These are phyloP conservation scores for Nelumbo lutea DNA, from an alignment of 164 flowering plant species.

Conservation along the genomic window DNA sequence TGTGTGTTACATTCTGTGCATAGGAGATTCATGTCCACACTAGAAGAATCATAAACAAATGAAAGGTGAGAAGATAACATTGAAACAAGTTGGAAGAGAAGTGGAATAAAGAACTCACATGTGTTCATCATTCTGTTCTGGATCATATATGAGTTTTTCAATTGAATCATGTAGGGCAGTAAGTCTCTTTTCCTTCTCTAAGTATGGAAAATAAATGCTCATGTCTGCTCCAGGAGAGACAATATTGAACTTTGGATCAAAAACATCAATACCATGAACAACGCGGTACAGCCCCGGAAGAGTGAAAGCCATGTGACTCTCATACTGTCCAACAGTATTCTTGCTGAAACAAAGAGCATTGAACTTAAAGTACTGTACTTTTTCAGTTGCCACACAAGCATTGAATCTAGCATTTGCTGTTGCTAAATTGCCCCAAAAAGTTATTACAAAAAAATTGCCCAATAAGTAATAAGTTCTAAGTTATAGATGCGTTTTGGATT, in stretches of 20 bases:
- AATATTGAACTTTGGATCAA: slow-evolving; percentile 98
- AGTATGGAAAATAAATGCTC: slow-evolving; percentile 72
- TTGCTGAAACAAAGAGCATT: slow-evolving; percentile 49
- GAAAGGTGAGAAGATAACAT: no score
- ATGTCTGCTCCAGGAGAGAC: slow-evolving; percentile 97
- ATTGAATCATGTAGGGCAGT: slow-evolving; percentile 74
- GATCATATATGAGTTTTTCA: slow-evolving; percentile 65
- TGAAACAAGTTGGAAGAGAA: background rate
- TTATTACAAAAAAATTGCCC: no score
- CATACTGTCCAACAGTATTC: slow-evolving; percentile 90
- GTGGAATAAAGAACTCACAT: slow-evolving; percentile 45
- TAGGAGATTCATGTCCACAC: no score
- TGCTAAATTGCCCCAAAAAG: no score
- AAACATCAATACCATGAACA: slow-evolving; percentile 96
- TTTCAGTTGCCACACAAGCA: no score
- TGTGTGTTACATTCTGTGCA: no score
- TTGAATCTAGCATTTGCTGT: no score
- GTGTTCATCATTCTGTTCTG: slow-evolving; percentile 71
- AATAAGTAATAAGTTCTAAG: no score
- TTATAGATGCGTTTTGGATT: no score
- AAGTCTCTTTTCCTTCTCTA: slow-evolving; percentile 63
- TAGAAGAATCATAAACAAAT: no score
- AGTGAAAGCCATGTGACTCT: slow-evolving; percentile 86
- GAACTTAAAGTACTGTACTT: background rate
- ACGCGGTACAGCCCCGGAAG: slow-evolving; percentile 91